Evolutionary conservation across 441 rosid genomes (phyloP), one percentile per base, ranked within the genome.

Genomic region (Dalechampia spathulata): DNA sequence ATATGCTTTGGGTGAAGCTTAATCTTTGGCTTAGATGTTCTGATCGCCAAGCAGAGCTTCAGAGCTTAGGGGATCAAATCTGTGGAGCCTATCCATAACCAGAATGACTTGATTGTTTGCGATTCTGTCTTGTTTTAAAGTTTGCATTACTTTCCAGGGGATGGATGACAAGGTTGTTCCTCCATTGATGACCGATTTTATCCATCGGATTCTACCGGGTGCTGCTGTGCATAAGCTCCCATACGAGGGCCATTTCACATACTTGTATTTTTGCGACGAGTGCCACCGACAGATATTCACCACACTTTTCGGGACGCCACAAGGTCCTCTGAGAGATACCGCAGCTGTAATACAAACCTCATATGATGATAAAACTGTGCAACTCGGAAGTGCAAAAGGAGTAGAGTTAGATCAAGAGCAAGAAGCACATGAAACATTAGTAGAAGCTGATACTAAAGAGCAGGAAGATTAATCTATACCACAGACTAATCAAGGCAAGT

Each of bases 201-300:
- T 79, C 40, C 88, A 82, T 63, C 67, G 86, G 62, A 44, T 78
- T 66, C 74, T 83, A 22, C 86, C 89, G 0, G 82, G 83, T 6
- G 86, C 78, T 53, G 89, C 85, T 6, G 72, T 83, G 53, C 89
- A 83, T 66, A 83, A 83, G 63, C 78, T 83, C 20, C 89, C 89
- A 11, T 83, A 80, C 6, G 86, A 83, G 65, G 89, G 89, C 23
- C 89, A 83, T 52, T 83, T 69, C 71, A 83, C 86, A 0, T 83
- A 78, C 56, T 64, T 80, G 45, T 78, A 59, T 50, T 83, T 80
- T 30, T 80, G 90, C 3, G 75, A 80, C 36, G 86, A 83, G 70
- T 80, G 90, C 57, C 90, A 80, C 49, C 64, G 79, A 65, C 85
- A 83, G 73, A 75, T 80, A 61, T 74, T 80, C 64, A 83, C 84